Evolutionary conservation across 805 yeast genomes (phyloP), one percentile per base, ranked within the genome.

Genomic region (Kodamaea nitidulidarum): DNA sequence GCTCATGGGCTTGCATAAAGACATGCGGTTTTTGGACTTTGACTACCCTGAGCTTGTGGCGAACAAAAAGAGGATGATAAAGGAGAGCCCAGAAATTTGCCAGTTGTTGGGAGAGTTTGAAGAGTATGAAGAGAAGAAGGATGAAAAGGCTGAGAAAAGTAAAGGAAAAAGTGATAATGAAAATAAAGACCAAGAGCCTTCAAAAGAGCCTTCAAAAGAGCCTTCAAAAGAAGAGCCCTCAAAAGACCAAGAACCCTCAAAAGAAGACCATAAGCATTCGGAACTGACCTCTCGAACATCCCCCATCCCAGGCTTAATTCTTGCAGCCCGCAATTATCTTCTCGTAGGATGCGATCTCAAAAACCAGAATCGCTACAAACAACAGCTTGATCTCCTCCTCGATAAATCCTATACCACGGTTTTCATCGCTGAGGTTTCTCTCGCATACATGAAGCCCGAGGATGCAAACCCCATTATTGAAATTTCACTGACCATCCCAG

Each of bases 381-480:
- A 44, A 6, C 60, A 58, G 38, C 39, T 73, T 32, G 36, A 48
- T 3, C 18, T 40, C 2, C 46, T 69, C 10, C 53, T 60, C 7
- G 44, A 52, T 37, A 15, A 51, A 43, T 49, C 60, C n/a, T 49
- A 67, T 2, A 60, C 72, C 4, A 77, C 71, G 33, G 67, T 85
- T 2, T 86, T 82, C 52, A 70, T 87, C 28, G 91, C 95, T 1
- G 95, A 85, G 55, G 95, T 86, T 3, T 84, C 95, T 0, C 60
- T 86, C 40, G 88, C 91, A 0, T 86, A 85, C 55, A 85, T 86
- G 93, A 65, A 70, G 27, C 80, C 84, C 9, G 69, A 68, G 26
- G 67, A 71, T 40, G 87, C 95, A 4, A 80, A 86, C 52, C 67
- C 70, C 2, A 73, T 86, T 6, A 76, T 86, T 25, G 47, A 59